Percentiles rank a stretch among this genome's conserved stretches.
Evolutionary conservation across 352 stramenopile species (phyloP).

Genomic region (Phytophthora crassamura): DNA sequence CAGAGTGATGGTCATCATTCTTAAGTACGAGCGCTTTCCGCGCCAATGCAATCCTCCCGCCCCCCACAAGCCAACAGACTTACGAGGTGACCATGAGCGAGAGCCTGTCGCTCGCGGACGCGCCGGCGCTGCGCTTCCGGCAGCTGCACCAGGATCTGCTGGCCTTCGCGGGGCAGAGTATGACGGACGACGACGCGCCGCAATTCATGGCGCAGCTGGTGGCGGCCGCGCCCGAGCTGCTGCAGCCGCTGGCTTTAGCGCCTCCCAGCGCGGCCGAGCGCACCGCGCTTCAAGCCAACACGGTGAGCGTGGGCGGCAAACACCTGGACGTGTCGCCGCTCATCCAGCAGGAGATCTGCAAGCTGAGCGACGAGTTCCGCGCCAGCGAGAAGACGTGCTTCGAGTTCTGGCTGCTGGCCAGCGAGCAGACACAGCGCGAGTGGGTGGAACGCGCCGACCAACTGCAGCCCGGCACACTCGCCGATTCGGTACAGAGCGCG

Average conservation of each 20-base stretch:
- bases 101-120: conserved; percentile 53
- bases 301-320: conserved; percentile 64
- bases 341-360: conserved; percentile 85
- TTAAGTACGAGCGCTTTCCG: conserved; percentile 40
- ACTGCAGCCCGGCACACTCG: conserved; percentile 47
- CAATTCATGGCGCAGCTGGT: conserved; percentile 66
- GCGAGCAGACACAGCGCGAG: conserved; percentile 67
- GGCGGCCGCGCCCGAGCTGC: conserved; percentile 46
- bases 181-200: conserved; percentile 72
- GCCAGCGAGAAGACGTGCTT: conserved; percentile 71
- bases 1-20: conserved; percentile 29
- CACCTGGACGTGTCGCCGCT: conserved; percentile 74
- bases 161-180: conserved; percentile 66
- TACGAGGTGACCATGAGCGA: conserved; percentile 33
- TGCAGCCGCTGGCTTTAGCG: conserved; percentile 47
- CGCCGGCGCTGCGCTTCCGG: conserved; percentile 72
- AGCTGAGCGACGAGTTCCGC: conserved; percentile 82
- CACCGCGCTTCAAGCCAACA: conserved; percentile 69
- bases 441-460: conserved; percentile 80
- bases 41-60: conserved; percentile 35
- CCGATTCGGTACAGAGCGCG: conserved; percentile 65
- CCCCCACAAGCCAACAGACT: conserved; percentile 31
- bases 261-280: conserved; percentile 54
- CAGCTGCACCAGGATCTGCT: conserved; percentile 79
- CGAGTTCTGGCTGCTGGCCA: conserved; percentile 82